Conservation (phyloP, 2,329 filamentous ascomycete species). For the Fusarium camptoceras region DNA sequence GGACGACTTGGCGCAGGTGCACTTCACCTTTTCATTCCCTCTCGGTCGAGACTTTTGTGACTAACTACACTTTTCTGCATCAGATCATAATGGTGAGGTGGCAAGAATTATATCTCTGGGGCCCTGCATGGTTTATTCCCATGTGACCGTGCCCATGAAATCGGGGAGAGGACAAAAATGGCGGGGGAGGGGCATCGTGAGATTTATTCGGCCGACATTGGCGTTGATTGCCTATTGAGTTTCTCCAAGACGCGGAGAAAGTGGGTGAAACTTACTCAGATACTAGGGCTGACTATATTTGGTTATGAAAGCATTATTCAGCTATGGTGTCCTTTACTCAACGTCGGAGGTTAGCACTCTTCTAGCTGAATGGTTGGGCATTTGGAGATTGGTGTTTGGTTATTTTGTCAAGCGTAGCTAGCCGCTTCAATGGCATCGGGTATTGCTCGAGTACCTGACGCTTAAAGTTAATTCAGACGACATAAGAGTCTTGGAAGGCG, state of each 20-base stretch:
- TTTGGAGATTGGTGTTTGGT: not conserved
- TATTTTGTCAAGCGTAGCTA: slow-evolving; percentile 5
- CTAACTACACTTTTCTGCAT: not conserved
- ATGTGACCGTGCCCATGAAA: slow-evolving; percentile 41
- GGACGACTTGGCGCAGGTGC: not conserved
- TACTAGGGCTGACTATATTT: not conserved
- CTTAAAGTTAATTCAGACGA: slow-evolving; percentile 1
- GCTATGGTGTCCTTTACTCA: not conserved
- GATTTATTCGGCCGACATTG: slow-evolving; percentile 10
- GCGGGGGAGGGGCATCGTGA: slow-evolving; percentile 42
- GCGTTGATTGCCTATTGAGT: not conserved
- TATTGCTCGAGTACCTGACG: not conserved
- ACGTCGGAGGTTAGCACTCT: not conserved
- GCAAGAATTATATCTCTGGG: slow-evolving; percentile 23
- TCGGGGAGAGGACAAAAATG: slow-evolving; percentile 39
- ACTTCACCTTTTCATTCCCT: not conserved
- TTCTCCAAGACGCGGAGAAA: not conserved
- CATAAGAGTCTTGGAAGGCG: not conserved
- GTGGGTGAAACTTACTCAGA: not conserved
- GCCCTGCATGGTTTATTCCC: slow-evolving; percentile 40
- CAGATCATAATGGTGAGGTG: slow-evolving; percentile 15
- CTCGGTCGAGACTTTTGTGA: not conserved
- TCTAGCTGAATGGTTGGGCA: not conserved
- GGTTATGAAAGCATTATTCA: not conserved
- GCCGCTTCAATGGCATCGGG: not conserved